Evolutionary conservation across 192 early-diverging fungal genomes (phyloP).

Genomic region (Coemansia sp.): DNA sequence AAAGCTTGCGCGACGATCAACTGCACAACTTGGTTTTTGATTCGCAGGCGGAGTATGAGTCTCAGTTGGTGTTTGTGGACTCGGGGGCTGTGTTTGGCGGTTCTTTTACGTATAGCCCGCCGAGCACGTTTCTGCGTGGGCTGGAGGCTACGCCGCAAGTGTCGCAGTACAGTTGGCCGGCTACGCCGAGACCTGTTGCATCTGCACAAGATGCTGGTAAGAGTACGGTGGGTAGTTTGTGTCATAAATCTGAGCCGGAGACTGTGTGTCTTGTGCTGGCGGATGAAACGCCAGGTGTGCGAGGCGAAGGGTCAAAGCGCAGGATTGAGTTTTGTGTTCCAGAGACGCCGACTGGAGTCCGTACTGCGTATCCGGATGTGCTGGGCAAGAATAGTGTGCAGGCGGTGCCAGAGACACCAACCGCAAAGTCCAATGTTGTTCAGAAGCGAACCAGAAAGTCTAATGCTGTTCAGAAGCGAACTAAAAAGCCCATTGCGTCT

Average conservation of each 20-base stretch:
- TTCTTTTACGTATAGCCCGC: neutral
- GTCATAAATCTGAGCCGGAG: neutral
- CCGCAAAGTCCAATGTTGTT: neutral
- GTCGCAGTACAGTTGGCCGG: slow-evolving; percentile 1
- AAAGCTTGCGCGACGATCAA: slow-evolving; percentile 29
- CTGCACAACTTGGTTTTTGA: slow-evolving; percentile 12
- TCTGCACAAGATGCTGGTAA: neutral
- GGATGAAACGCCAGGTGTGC: slow-evolving; percentile 8
- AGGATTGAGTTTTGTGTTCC: slow-evolving; percentile 9
- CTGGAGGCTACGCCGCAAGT: too few species aligned
- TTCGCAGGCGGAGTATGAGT: slow-evolving; percentile 13
- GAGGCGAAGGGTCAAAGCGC: slow-evolving; percentile 5
- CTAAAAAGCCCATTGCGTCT: neutral
- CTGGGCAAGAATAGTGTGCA: neutral
- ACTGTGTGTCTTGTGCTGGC: slow-evolving; percentile 1
- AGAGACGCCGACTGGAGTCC: slow-evolving; percentile 5
- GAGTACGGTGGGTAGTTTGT: neutral
- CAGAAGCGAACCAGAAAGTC: neutral
- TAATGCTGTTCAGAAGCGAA: neutral
- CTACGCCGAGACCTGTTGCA: neutral
- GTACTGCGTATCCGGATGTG: neutral
- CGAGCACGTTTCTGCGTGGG: neutral
- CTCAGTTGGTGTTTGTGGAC: neutral
- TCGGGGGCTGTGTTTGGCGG: neutral
- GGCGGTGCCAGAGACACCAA: slow-evolving; percentile 3